Percentiles rank a stretch among this genome's conserved stretches.
These are phyloP conservation scores for Eutypella sp. DNA, from an alignment of 2,329 filamentous ascomycete species.

Conservation along the genomic window DNA sequence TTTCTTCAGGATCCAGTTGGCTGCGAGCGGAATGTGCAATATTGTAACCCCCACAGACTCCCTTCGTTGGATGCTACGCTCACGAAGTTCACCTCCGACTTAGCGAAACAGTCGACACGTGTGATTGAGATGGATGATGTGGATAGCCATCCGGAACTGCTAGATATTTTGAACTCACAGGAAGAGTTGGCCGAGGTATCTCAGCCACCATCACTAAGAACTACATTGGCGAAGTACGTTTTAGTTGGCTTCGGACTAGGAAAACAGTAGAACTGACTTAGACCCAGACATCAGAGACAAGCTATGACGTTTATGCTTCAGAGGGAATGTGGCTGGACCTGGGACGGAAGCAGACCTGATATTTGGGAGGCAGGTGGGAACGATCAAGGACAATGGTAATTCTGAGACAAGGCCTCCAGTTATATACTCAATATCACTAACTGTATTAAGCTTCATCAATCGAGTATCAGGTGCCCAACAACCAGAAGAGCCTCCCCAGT, in stretches of 20 bases:
- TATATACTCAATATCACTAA: neutral
- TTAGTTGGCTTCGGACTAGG: neutral
- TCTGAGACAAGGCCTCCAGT: neutral
- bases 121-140: constrained; percentile 2
- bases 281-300: constrained; percentile 26
- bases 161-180: constrained; percentile 3
- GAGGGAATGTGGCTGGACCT: constrained; percentile 18
- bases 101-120: neutral
- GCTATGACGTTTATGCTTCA: constrained; percentile 22
- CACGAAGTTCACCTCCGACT: neutral
- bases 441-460: neutral
- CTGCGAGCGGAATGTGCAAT: neutral
- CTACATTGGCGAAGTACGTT: constrained; percentile 4
- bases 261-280: too few species aligned
- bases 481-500: constrained; percentile 9
- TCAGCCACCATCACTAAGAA: constrained; percentile 5
- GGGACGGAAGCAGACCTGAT: constrained; percentile 10
- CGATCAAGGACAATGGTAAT: constrained; percentile 2
- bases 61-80: neutral
- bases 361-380: constrained; percentile 5
- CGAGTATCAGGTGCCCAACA: neutral
- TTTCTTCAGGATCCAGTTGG: constrained; percentile 3
- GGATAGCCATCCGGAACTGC: constrained; percentile 2
- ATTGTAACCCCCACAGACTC: constrained; percentile 5
- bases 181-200: constrained; percentile 8